Conservation (phyloP, 1,284 basidiomycete genomes). For the Singerocomus inundabilis region DNA sequence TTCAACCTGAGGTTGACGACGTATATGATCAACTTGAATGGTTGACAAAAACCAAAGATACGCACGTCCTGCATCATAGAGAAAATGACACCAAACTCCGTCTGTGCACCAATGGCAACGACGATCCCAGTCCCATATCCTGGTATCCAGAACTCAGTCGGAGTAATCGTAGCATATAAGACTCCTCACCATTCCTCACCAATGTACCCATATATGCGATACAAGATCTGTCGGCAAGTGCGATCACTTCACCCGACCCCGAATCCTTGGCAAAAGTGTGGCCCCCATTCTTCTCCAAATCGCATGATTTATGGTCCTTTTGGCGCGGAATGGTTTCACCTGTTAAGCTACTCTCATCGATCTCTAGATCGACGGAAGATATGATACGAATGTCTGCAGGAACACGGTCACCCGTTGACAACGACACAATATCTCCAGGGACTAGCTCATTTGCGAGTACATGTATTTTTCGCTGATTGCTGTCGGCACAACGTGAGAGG, state of each 20-base stretch:
- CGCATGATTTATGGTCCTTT: conserved; percentile 65
- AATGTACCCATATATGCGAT: conserved; percentile 97
- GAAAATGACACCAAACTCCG: conserved; percentile 96
- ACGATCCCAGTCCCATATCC: conserved; percentile 87
- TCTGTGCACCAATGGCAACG: conserved; percentile 85
- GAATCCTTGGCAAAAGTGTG: conserved; percentile 14
- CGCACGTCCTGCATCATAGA: conserved; percentile 96
- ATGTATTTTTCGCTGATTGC: conserved; percentile 72
- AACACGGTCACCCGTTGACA: conserved; percentile 90
- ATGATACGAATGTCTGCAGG: conserved; percentile 90
- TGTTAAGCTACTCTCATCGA: conserved; percentile 94
- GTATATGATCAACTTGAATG: not conserved
- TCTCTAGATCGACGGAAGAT: conserved; percentile 79
- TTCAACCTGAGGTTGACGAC: conserved; percentile 59
- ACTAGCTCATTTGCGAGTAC: conserved; percentile 93
- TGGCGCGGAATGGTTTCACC: conserved; percentile 85
- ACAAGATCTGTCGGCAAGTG: conserved; percentile 84
- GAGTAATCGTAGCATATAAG: not conserved
- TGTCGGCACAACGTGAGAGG: conserved; percentile 26
- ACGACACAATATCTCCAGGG: conserved; percentile 90
- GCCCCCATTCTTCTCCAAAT: conserved; percentile 13
- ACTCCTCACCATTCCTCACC: conserved; percentile 77
- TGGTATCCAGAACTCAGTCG: conserved; percentile 28
- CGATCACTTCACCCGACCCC: conserved; percentile 49
- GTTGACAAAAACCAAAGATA: conserved; percentile 5